These are phyloP conservation scores for Paramecium tetraurelia DNA, from an alignment of 73 alveolate species.

Conservation along the genomic window DNA sequence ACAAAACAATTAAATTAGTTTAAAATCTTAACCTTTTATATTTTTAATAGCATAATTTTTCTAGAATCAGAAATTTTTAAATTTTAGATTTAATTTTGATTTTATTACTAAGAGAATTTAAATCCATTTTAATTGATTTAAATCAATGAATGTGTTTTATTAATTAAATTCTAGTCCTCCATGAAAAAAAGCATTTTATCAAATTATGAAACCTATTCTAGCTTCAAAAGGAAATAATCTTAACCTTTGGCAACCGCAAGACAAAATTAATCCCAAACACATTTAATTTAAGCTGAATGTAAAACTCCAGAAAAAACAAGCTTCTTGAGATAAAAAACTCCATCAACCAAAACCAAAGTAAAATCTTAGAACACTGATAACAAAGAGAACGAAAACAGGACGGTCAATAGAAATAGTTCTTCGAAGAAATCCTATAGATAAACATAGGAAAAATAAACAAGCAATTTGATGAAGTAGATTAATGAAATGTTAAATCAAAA, in stretches of 20 bases:
- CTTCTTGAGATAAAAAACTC: background rate
- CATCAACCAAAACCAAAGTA: background rate
- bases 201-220: background rate
- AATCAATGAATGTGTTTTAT: background rate
- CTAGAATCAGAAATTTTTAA: no score
- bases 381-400: background rate
- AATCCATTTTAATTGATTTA: background rate
- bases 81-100: background rate
- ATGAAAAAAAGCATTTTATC: background rate
- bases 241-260: background rate
- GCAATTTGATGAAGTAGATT: background rate
- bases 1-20: no score
- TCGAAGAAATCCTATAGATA: background rate
- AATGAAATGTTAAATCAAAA: background rate
- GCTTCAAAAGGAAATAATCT: background rate
- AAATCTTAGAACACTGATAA: background rate
- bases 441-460: background rate
- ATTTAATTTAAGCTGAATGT: background rate
- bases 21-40: no score
- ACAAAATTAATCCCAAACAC: background rate
- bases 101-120: background rate
- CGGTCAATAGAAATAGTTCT: background rate
- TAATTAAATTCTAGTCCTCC: background rate
- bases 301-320: background rate
- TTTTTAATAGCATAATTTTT: no score